Percentiles rank a stretch among this genome's conserved stretches.
Conservation (phyloP, 2,329 filamentous ascomycete genomes). For the Calonectria leucothoes region DNA sequence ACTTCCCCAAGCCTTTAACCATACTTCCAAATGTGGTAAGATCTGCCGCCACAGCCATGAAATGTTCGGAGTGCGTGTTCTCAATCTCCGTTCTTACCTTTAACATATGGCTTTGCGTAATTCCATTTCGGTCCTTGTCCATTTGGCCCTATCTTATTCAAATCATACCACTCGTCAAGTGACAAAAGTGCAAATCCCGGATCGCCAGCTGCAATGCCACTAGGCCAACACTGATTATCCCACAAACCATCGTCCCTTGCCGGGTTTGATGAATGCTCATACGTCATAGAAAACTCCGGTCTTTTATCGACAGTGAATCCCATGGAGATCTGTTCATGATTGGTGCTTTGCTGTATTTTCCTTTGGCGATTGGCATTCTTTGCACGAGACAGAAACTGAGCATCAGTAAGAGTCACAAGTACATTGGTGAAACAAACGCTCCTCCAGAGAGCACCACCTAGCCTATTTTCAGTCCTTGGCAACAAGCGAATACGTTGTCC, state of each 20-base stretch:
- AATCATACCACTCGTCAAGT: neutral
- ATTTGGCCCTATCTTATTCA: neutral
- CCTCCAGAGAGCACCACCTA: neutral
- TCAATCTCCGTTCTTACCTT: neutral
- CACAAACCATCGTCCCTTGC: neutral
- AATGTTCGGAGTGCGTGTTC: neutral
- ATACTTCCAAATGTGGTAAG: too few species aligned
- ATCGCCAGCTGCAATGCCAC: neutral
- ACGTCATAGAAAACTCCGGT: neutral
- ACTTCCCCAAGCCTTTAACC: too few species aligned
- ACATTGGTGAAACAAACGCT: neutral
- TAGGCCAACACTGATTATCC: neutral
- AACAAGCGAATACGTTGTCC: neutral
- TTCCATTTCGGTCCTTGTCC: neutral
- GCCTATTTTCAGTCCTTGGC: neutral
- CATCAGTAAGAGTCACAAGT: neutral
- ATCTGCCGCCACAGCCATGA: too few species aligned
- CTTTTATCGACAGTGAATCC: neutral
- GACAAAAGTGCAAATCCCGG: neutral
- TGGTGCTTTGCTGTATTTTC: neutral
- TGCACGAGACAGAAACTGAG: neutral
- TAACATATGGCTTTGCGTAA: neutral
- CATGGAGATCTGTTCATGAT: neutral
- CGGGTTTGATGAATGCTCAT: neutral
- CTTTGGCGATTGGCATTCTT: neutral